These are phyloP conservation scores for Cordyceps militaris DNA, from an alignment of 2,329 filamentous ascomycete species.

Conservation along the genomic window DNA sequence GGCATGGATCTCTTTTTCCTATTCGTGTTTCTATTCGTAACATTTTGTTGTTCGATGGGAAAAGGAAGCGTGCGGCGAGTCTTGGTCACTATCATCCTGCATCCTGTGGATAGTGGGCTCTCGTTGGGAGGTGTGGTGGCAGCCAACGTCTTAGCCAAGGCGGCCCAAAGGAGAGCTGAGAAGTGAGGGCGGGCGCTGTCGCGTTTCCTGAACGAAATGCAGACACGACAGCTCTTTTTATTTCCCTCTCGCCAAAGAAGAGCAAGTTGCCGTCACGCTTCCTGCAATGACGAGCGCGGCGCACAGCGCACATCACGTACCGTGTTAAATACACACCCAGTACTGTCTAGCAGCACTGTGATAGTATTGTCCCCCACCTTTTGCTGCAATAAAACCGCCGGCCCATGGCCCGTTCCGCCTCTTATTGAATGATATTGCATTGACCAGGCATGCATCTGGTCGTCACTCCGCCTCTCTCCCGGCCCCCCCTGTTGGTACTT, in stretches of 20 bases:
- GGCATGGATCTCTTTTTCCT: too few species aligned
- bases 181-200: slow-evolving; percentile 1
- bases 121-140: background rate
- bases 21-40: too few species aligned
- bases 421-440: background rate
- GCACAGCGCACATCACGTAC: background rate
- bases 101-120: background rate
- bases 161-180: slow-evolving; percentile 3
- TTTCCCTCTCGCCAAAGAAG: background rate
- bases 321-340: slow-evolving; percentile 1
- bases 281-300: background rate
- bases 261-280: background rate
- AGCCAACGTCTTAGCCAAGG: background rate
- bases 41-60: too few species aligned
- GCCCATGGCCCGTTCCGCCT: slow-evolving; percentile 11
- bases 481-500: background rate
- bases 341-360: background rate
- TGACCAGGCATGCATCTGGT: background rate
- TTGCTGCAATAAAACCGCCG: background rate
- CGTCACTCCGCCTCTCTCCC: background rate
- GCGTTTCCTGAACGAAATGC: background rate
- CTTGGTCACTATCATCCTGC: too few species aligned
- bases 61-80: too few species aligned
- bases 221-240: background rate
- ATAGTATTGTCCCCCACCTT: slow-evolving; percentile 5